Evolutionary conservation across 345 rosid genomes (phyloP).

Genomic region (Eucalyptus camaldulensis): DNA sequence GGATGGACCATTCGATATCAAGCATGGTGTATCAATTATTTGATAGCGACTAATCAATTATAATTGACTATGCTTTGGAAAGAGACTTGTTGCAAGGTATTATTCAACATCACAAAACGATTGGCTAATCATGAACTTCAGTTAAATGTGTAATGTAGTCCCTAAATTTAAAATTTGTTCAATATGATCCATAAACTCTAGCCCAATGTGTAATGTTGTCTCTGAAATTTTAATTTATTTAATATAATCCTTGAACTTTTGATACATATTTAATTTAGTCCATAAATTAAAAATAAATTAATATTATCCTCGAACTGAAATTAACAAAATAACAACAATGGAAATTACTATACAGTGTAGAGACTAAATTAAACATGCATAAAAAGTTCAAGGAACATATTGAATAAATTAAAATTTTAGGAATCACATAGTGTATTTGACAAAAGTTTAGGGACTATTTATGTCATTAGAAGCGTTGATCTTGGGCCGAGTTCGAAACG

Average conservation of each 20-base stretch:
- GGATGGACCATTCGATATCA: background rate
- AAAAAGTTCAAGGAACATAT: too few species aligned
- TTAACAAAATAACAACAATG: too few species aligned
- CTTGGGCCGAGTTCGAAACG: background rate
- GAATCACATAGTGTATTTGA: too few species aligned
- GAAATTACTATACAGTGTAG: too few species aligned
- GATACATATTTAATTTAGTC: background rate
- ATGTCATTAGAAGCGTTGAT: background rate
- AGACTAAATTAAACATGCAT: background rate
- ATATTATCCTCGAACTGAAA: too few species aligned
- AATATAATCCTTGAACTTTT: background rate
- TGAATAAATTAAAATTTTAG: too few species aligned
- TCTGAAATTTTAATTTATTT: background rate
- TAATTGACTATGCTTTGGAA: background rate
- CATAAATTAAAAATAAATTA: background rate
- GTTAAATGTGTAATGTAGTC: fast-evolving
- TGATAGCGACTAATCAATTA: background rate
- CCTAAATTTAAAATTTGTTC: too few species aligned
- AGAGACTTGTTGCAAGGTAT: background rate
- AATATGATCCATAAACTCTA: too few species aligned
- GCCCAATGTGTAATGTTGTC: fast-evolving
- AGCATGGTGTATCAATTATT: background rate
- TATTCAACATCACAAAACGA: background rate
- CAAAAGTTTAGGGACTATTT: too few species aligned
- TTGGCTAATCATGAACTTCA: background rate